Evolutionary conservation across 495 filamentous ascomycete genomes (phyloP).

Genomic region (Terfezia claveryi): DNA sequence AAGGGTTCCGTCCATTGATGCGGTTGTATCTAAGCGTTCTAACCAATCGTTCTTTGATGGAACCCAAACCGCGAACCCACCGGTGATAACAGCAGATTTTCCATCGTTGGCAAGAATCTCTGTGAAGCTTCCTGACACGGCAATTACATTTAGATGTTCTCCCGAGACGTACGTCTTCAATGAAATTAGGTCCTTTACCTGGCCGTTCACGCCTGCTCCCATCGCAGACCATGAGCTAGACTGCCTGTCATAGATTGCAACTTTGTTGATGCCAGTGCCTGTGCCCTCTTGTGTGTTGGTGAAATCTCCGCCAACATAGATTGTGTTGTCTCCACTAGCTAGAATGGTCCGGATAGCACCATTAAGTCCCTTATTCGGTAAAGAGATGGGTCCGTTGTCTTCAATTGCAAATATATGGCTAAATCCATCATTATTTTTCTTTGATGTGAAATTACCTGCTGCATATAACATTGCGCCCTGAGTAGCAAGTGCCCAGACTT

Average conservation of each 20-base stretch:
- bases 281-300: slow-evolving; percentile 44
- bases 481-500: slow-evolving; percentile 38
- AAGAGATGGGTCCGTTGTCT: slow-evolving; percentile 33
- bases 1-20: slow-evolving; percentile 46
- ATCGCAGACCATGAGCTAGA: slow-evolving; percentile 54
- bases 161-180: slow-evolving; percentile 60
- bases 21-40: slow-evolving; percentile 49
- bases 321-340: slow-evolving; percentile 29
- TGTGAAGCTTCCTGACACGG: slow-evolving; percentile 62
- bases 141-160: slow-evolving; percentile 47
- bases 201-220: slow-evolving; percentile 69
- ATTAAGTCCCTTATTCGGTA: slow-evolving; percentile 58
- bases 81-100: slow-evolving; percentile 33
- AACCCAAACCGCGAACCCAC: slow-evolving; percentile 86
- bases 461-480: slow-evolving; percentile 43
- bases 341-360: slow-evolving; percentile 52
- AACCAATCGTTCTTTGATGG: slow-evolving; percentile 75
- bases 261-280: slow-evolving; percentile 38
- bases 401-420: slow-evolving; percentile 57
- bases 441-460: slow-evolving; percentile 63
- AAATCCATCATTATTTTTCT: slow-evolving; percentile 22
- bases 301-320: slow-evolving; percentile 80
- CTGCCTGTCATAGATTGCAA: slow-evolving; percentile 51
- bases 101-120: slow-evolving; percentile 42
- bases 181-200: slow-evolving; percentile 47